Evolutionary conservation across 2,329 filamentous ascomycete genomes (phyloP).

Genomic region (Claviceps sp.): DNA sequence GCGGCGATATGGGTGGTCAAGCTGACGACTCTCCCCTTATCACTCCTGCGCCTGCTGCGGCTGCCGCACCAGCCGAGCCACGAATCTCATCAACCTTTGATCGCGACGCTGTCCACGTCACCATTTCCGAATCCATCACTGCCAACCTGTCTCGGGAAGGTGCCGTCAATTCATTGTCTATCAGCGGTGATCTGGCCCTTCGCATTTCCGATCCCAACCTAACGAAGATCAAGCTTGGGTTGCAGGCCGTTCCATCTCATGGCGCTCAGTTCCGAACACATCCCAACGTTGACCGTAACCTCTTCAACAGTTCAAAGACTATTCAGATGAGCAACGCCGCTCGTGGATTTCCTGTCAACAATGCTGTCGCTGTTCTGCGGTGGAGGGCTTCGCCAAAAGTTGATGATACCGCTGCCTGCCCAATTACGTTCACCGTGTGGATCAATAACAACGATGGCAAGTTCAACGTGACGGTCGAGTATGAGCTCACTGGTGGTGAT

Average conservation of each 20-base stretch:
- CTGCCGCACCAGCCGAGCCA: constrained; percentile 38
- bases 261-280: constrained; percentile 90
- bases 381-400: constrained; percentile 78
- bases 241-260: constrained; percentile 62
- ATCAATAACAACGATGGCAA: constrained; percentile 78
- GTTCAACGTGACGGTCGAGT: constrained; percentile 87
- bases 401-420: constrained; percentile 68
- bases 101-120: constrained; percentile 76
- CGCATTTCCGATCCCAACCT: constrained; percentile 79
- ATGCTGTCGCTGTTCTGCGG: constrained; percentile 80
- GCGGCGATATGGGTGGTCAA: constrained; percentile 79
- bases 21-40: constrained; percentile 67
- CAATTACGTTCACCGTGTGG: constrained; percentile 96
- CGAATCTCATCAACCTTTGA: constrained; percentile 56
- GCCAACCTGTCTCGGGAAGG: constrained; percentile 84
- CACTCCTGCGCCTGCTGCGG: constrained; percentile 34
- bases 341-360: constrained; percentile 89
- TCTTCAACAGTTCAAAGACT: constrained; percentile 68
- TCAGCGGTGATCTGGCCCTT: constrained; percentile 85
- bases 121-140: constrained; percentile 77
- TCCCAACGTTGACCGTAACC: constrained; percentile 83
- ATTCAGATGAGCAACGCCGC: constrained; percentile 83
- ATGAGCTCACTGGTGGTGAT: constrained; percentile 76
- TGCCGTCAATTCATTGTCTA: constrained; percentile 68
- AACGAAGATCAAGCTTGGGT: constrained; percentile 79